A percentile compares a stretch with the other conserved stretches of the same genome.
phyloP scores from a whole-genome alignment of 805 yeast genomes.

The Jamesozyma spencerorum region DNA sequence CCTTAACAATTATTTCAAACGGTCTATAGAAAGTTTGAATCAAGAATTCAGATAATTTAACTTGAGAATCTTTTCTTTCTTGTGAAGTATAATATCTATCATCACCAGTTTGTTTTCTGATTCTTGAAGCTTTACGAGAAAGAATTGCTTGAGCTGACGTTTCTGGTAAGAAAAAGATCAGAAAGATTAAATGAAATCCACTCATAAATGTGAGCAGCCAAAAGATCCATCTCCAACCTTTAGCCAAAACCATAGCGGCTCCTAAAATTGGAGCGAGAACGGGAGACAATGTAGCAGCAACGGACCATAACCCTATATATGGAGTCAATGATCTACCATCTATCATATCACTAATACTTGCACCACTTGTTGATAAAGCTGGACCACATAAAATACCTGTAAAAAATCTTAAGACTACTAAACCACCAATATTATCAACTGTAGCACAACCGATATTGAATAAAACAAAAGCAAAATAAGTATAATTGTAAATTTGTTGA shows the following conservation, averaged over 20 bases:
- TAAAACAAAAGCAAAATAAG: slow-evolving; percentile 38
- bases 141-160: slow-evolving; percentile 38
- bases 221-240: slow-evolving; percentile 43
- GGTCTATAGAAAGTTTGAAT: slow-evolving; percentile 53
- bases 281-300: slow-evolving; percentile 46
- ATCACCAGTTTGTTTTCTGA: slow-evolving; percentile 46
- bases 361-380: slow-evolving; percentile 48
- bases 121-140: slow-evolving; percentile 41
- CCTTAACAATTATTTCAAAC: slow-evolving; percentile 48
- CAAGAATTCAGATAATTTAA: not conserved
- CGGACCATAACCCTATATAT: slow-evolving; percentile 42
- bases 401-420: slow-evolving; percentile 42
- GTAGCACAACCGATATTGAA: slow-evolving; percentile 50
- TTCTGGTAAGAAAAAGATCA: slow-evolving; percentile 39
- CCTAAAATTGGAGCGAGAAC: slow-evolving; percentile 42
- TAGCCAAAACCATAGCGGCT: slow-evolving; percentile 22
- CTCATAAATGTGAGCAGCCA: slow-evolving; percentile 37
- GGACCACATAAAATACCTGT: slow-evolving; percentile 49
- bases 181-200: slow-evolving; percentile 25
- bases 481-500: slow-evolving; percentile 37
- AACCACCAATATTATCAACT: slow-evolving; percentile 38
- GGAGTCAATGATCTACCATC: slow-evolving; percentile 34
- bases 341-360: slow-evolving; percentile 42
- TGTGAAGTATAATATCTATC: slow-evolving; percentile 73
- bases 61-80: slow-evolving; percentile 53